Conservation (phyloP, 78 protist genomes). For the Pigoraptor vietnamica region DNA sequence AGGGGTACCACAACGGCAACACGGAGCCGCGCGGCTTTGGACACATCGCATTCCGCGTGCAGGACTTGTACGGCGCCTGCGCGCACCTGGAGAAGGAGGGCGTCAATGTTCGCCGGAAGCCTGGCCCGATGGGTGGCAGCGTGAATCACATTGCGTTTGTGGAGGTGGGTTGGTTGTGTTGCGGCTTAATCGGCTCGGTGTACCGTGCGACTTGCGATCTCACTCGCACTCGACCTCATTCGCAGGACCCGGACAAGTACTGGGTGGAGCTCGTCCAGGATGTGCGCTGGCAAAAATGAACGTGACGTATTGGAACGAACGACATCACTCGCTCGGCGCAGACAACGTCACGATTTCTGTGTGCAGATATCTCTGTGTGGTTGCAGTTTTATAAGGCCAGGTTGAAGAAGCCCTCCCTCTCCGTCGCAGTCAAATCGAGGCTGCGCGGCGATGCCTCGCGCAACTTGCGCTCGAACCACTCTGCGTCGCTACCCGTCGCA, state of each 20-base stretch:
- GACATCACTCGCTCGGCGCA: background rate
- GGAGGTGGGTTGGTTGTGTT: background rate
- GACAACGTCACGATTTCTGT: background rate
- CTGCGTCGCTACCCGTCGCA: background rate
- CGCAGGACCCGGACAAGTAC: background rate
- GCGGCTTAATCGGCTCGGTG: no score
- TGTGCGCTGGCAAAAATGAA: background rate
- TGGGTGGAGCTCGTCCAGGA: background rate
- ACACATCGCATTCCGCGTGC: slow-evolving; percentile 38
- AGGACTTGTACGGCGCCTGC: slow-evolving; percentile 26
- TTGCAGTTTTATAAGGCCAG: background rate
- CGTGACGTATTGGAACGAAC: background rate
- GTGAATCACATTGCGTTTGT: background rate
- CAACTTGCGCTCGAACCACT: background rate
- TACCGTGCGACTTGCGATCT: no score
- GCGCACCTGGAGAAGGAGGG: background rate
- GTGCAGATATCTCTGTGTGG: background rate
- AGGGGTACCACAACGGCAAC: slow-evolving; percentile 32
- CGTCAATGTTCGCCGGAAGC: background rate
- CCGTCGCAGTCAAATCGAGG: background rate
- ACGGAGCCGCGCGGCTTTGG: slow-evolving; percentile 44
- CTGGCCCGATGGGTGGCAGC: background rate
- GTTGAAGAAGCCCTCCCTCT: background rate
- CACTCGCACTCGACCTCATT: no score
- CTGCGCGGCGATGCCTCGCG: background rate